Conservation (phyloP, 2,329 filamentous ascomycete species). For the Calcarisporium arbuscula region DNA sequence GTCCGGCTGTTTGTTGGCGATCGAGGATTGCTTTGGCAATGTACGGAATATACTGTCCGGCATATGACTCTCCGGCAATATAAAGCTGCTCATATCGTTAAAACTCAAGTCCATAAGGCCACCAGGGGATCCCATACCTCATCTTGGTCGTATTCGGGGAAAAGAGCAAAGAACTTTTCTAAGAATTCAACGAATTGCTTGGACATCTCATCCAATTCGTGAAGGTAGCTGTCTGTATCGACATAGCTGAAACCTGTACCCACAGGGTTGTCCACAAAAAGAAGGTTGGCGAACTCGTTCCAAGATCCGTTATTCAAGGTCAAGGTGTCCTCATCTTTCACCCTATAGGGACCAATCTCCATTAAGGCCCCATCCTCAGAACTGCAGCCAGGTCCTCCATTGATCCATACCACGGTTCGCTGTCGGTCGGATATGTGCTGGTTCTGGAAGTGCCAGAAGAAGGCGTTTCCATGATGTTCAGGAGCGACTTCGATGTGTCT, state of each 20-base stretch:
- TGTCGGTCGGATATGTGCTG: conserved; percentile 88
- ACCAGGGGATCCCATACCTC: conserved; percentile 65
- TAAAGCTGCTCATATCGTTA: conserved; percentile 60
- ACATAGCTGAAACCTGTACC: conserved; percentile 96
- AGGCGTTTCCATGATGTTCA: conserved; percentile 84
- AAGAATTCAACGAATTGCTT: conserved; percentile 81
- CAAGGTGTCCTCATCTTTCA: conserved; percentile 67
- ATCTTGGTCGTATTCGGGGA: conserved; percentile 85
- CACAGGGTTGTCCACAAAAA: conserved; percentile 96
- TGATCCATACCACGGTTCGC: conserved; percentile 92
- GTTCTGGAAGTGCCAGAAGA: conserved; percentile 98
- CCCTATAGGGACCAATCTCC: conserved; percentile 88
- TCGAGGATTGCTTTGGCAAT: conserved; percentile 87
- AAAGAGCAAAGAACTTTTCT: conserved; percentile 84
- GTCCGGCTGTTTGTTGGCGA: conserved; percentile 60
- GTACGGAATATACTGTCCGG: conserved; percentile 94
- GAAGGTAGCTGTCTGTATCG: conserved; percentile 78
- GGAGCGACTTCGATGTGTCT: conserved; percentile 89
- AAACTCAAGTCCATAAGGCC: neutral
- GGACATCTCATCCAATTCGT: conserved; percentile 84
- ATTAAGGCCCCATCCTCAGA: conserved; percentile 96
- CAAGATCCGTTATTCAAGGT: conserved; percentile 88
- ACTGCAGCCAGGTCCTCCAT: conserved; percentile 93
- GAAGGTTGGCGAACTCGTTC: conserved; percentile 95
- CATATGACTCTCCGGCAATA: conserved; percentile 92